Conservation (phyloP, 2,329 filamentous ascomycete species). For the Nemania bipapillata region DNA sequence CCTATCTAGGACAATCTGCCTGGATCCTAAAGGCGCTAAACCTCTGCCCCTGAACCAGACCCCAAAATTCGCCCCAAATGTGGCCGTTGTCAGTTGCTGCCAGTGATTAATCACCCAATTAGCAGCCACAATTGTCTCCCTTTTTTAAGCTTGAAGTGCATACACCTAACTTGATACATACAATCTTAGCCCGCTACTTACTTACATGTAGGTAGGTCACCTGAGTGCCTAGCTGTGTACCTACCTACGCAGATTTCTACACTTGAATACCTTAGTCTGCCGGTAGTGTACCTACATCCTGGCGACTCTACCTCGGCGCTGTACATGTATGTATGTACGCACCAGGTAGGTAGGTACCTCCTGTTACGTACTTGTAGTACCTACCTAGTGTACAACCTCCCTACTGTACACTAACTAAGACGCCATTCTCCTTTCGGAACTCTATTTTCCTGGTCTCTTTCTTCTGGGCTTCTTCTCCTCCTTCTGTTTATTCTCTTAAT, state of each 20-base stretch:
- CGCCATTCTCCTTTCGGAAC: constrained; percentile 34
- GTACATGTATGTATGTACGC: too few relatives aligned
- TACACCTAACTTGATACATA: constrained; percentile 7
- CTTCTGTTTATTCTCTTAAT: constrained; percentile 16
- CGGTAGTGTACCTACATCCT: background rate
- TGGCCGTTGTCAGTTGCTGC: constrained; percentile 11
- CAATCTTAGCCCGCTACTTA: background rate
- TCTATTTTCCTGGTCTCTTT: constrained; percentile 35
- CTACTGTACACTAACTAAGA: constrained; percentile 19
- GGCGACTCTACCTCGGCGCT: too few relatives aligned
- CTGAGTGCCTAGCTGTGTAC: background rate
- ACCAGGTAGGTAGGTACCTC: constrained; percentile 3
- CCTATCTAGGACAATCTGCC: background rate
- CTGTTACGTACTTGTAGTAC: background rate
- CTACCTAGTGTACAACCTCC: constrained; percentile 16
- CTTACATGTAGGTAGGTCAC: background rate
- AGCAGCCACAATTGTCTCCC: constrained; percentile 5
- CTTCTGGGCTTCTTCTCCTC: constrained; percentile 4
- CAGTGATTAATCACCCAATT: constrained; percentile 4
- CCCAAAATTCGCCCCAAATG: background rate
- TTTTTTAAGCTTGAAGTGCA: background rate
- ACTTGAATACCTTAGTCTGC: too few relatives aligned
- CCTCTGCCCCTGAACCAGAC: constrained; percentile 28
- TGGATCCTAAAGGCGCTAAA: constrained; percentile 9
- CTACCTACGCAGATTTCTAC: too few relatives aligned